phyloP scores from a whole-genome alignment of 805 yeast genomes.

The Candida adriatica region DNA sequence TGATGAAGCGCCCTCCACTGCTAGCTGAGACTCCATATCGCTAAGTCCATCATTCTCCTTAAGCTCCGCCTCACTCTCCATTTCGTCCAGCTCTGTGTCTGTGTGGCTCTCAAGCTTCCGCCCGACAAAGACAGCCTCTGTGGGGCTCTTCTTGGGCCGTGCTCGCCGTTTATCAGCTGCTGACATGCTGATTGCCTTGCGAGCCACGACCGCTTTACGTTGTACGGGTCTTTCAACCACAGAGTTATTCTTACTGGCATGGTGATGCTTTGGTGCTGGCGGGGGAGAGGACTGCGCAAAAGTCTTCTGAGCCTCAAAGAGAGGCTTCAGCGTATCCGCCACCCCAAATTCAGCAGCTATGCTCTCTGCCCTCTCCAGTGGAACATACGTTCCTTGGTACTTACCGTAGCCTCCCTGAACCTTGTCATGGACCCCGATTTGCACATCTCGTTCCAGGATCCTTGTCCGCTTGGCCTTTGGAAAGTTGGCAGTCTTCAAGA shows the following conservation, averaged over 20 bases:
- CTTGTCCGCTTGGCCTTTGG: constrained; percentile 93
- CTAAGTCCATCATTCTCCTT: constrained; percentile 20
- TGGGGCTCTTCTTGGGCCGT: constrained; percentile 13
- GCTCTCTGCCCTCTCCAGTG: constrained; percentile 63
- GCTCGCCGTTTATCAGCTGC: neutral
- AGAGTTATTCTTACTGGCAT: constrained; percentile 38
- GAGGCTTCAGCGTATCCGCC: constrained; percentile 49
- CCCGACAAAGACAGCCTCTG: constrained; percentile 20
- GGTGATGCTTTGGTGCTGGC: constrained; percentile 60
- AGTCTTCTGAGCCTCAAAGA: constrained; percentile 52
- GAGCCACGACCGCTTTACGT: constrained; percentile 15
- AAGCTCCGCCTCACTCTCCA: constrained; percentile 15
- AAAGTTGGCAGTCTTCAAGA: constrained; percentile 85
- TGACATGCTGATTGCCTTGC: constrained; percentile 23
- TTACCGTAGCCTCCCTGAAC: constrained; percentile 97
- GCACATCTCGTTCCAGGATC: constrained; percentile 89
- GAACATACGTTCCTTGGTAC: constrained; percentile 97
- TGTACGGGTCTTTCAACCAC: constrained; percentile 9
- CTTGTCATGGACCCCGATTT: constrained; percentile 81
- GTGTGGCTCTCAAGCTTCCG: constrained; percentile 8
- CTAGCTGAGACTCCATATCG: constrained; percentile 16
- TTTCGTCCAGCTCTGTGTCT: constrained; percentile 3
- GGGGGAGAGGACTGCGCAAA: constrained; percentile 50
- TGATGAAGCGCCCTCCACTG: constrained; percentile 32
- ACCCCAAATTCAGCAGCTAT: constrained; percentile 65